phyloP scores from a whole-genome alignment of 2,329 filamentous ascomycete species.

The Balansia obtecta region DNA sequence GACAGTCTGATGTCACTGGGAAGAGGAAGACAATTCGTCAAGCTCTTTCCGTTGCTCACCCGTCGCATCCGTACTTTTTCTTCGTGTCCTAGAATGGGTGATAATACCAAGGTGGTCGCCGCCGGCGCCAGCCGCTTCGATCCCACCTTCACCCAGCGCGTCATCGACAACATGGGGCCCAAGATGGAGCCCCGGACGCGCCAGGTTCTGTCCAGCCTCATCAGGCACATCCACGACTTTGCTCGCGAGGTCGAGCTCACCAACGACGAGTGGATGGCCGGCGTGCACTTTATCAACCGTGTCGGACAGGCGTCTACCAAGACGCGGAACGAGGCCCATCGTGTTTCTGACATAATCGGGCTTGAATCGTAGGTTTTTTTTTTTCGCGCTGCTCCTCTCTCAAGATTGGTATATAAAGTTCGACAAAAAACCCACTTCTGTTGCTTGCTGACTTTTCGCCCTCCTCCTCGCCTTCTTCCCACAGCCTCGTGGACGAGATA shows the following conservation, averaged over 20 bases:
- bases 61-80: neutral
- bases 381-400: neutral
- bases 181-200: slow-evolving; percentile 53
- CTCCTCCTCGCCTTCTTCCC: neutral
- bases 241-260: slow-evolving; percentile 66
- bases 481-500: slow-evolving; percentile 46
- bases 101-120: slow-evolving; percentile 11
- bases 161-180: slow-evolving; percentile 62
- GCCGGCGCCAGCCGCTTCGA: slow-evolving; percentile 42
- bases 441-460: neutral
- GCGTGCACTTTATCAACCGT: slow-evolving; percentile 63
- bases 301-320: slow-evolving; percentile 56
- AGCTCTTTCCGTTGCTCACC: no score
- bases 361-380: slow-evolving; percentile 49
- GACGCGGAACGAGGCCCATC: slow-evolving; percentile 62
- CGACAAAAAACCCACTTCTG: no score
- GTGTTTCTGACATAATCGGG: slow-evolving; percentile 61
- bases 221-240: slow-evolving; percentile 68
- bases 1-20: no score
- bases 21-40: no score
- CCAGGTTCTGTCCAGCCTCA: slow-evolving; percentile 49
- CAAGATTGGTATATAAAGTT: neutral
- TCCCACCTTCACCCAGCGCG: slow-evolving; percentile 62
- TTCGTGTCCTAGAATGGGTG: slow-evolving; percentile 4
- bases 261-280: slow-evolving; percentile 63